These are phyloP conservation scores for Saccharomycopsis synnaedendra DNA, from an alignment of 805 yeast species.

Conservation along the genomic window DNA sequence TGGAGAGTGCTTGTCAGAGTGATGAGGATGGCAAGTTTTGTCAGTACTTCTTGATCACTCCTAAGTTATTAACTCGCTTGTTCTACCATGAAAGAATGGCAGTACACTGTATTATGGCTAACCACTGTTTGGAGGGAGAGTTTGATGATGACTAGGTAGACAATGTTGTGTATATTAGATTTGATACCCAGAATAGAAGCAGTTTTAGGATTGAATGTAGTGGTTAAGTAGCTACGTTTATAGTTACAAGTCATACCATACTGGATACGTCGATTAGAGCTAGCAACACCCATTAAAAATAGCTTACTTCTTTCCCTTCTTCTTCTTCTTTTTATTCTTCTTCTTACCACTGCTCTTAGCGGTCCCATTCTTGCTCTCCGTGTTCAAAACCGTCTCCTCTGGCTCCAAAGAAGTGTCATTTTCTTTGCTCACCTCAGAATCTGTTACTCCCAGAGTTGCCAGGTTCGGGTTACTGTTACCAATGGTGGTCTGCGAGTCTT, in stretches of 20 bases:
- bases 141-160: not conserved
- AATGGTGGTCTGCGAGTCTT: too few relatives aligned
- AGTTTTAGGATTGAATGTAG: not conserved
- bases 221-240: not conserved
- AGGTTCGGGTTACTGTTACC: too few relatives aligned
- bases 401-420: too few relatives aligned
- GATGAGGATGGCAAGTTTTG: constrained; percentile 29
- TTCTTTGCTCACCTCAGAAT: too few relatives aligned
- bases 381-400: too few relatives aligned
- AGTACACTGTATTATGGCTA: constrained; percentile 72
- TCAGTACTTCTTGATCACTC: constrained; percentile 89
- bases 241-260: not conserved
- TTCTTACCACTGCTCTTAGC: not conserved
- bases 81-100: constrained; percentile 72
- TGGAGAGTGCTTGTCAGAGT: constrained; percentile 61
- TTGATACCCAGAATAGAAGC: not conserved
- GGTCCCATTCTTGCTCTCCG: not conserved
- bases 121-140: constrained; percentile 2
- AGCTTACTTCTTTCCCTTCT: constrained; percentile 5
- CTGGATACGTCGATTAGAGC: not conserved
- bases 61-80: constrained; percentile 72
- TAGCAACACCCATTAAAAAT: too few relatives aligned
- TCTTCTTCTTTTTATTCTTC: constrained; percentile 4
- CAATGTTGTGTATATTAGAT: not conserved
- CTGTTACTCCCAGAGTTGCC: too few relatives aligned